These are phyloP conservation scores for Bombardia bombarda DNA, from an alignment of 495 filamentous ascomycete genomes.

Conservation along the genomic window DNA sequence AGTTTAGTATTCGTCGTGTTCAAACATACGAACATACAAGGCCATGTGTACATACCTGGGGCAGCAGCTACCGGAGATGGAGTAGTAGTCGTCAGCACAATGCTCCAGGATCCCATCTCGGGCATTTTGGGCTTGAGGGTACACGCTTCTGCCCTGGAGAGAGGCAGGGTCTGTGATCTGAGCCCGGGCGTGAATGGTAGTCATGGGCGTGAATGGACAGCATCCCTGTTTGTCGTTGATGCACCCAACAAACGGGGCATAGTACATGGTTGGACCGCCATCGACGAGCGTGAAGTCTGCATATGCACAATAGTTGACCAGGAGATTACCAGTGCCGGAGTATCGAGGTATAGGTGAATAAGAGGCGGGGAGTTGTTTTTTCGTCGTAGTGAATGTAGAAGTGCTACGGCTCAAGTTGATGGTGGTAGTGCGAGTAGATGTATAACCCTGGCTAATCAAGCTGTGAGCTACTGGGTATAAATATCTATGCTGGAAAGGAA, in stretches of 20 bases:
- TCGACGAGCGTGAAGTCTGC: conserved; percentile 13
- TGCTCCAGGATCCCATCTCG: conserved; percentile 3
- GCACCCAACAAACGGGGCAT: conserved; percentile 18
- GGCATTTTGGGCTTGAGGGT: conserved; percentile 4
- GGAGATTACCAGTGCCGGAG: conserved; percentile 1
- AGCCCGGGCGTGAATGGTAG: background rate
- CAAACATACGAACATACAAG: too few species aligned
- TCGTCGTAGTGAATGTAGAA: background rate
- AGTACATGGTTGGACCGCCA: conserved; percentile 5
- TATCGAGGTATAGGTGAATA: background rate
- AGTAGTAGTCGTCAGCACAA: conserved; percentile 15
- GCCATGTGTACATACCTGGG: conserved; percentile 8
- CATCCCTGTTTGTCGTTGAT: conserved; percentile 10
- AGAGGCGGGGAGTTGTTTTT: background rate
- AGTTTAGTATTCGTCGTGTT: background rate
- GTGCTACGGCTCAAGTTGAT: too few species aligned
- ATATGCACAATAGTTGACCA: conserved; percentile 9
- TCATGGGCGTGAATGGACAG: conserved; percentile 13
- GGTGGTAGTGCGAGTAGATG: too few species aligned
- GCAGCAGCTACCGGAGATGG: conserved; percentile 14
- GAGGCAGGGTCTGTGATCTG: background rate
- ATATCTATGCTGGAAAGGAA: too few species aligned
- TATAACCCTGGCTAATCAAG: too few species aligned
- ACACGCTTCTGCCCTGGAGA: background rate
- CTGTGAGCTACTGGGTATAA: too few species aligned